Percentiles rank a stretch among this genome's conserved stretches.
These are phyloP conservation scores for Alternaria consortialis DNA, from an alignment of 2,329 filamentous ascomycete genomes.

Conservation along the genomic window DNA sequence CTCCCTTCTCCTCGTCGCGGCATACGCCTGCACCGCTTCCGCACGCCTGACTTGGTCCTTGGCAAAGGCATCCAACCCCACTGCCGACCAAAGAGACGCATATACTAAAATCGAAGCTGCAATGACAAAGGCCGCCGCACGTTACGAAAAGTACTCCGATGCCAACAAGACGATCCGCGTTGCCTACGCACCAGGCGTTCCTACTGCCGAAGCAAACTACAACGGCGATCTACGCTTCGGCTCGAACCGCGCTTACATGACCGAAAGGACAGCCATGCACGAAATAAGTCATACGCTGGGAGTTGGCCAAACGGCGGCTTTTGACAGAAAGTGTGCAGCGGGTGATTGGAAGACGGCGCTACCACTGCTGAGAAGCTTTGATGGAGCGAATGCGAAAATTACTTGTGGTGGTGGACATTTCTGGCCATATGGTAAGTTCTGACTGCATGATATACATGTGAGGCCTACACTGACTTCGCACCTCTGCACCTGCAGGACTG, in stretches of 20 bases:
- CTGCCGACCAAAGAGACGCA: slow-evolving; percentile 44
- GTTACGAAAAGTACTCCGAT: slow-evolving; percentile 35
- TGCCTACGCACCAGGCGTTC: slow-evolving; percentile 43
- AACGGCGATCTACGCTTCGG: slow-evolving; percentile 49
- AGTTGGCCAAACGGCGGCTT: slow-evolving; percentile 45
- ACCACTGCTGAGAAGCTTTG: slow-evolving; percentile 42
- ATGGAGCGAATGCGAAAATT: slow-evolving; percentile 42
- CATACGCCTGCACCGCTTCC: slow-evolving; percentile 31
- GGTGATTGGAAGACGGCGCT: slow-evolving; percentile 46
- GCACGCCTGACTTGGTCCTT: slow-evolving; percentile 41
- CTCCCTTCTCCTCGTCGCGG: slow-evolving; percentile 28
- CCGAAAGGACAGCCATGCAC: slow-evolving; percentile 47
- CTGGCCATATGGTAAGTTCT: slow-evolving; percentile 40
- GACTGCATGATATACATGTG: background rate
- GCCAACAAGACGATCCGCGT: slow-evolving; percentile 41
- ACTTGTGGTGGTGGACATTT: slow-evolving; percentile 46
- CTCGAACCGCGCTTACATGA: slow-evolving; percentile 46
- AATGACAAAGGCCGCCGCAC: slow-evolving; percentile 42
- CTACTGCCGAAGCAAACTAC: slow-evolving; percentile 48
- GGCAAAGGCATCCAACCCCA: slow-evolving; percentile 38
- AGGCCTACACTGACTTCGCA: background rate
- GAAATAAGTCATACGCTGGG: slow-evolving; percentile 48
- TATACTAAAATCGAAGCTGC: slow-evolving; percentile 44
- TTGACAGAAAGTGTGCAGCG: slow-evolving; percentile 39
- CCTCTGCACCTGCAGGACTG: slow-evolving; percentile 16